Conservation (phyloP, 2,329 filamentous ascomycete species). For the Geoglossum cookeanum region DNA sequence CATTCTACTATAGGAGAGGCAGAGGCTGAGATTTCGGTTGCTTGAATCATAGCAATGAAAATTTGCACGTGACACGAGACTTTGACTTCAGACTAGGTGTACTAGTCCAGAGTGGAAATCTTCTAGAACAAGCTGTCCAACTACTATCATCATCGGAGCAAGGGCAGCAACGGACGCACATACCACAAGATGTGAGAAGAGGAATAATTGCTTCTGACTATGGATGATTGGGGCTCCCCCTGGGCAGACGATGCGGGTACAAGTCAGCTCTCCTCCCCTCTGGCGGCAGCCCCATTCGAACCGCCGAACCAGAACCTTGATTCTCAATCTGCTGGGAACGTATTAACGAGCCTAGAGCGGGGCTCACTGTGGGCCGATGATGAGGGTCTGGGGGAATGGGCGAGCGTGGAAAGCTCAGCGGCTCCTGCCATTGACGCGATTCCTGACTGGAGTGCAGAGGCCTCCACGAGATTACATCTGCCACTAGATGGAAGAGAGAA, state of each 20-base stretch:
- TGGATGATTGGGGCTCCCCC: conserved; percentile 1
- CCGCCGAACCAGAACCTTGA: not conserved
- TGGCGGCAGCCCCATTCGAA: not conserved
- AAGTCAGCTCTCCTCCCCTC: not conserved
- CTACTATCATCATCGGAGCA: not conserved
- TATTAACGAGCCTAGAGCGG: not conserved
- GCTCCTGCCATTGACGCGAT: not conserved
- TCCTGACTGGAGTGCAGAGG: not conserved
- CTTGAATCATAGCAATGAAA: too few species aligned
- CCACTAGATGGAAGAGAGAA: not conserved
- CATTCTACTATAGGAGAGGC: too few species aligned
- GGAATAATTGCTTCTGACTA: not conserved
- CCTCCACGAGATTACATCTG: not conserved
- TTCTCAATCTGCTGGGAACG: not conserved
- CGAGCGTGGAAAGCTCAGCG: not conserved
- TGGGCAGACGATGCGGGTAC: not conserved
- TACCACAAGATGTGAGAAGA: not conserved
- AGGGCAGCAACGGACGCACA: not conserved
- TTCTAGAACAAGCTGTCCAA: not conserved
- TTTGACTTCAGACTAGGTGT: not conserved
- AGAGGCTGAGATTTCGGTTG: too few species aligned
- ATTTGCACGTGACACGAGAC: not conserved
- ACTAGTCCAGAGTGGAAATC: not conserved
- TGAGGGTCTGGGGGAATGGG: not conserved
- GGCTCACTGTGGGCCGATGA: not conserved